Base-by-base conservation (phyloP, 768 basidiomycete species). In the Russula vinacea region DNA sequence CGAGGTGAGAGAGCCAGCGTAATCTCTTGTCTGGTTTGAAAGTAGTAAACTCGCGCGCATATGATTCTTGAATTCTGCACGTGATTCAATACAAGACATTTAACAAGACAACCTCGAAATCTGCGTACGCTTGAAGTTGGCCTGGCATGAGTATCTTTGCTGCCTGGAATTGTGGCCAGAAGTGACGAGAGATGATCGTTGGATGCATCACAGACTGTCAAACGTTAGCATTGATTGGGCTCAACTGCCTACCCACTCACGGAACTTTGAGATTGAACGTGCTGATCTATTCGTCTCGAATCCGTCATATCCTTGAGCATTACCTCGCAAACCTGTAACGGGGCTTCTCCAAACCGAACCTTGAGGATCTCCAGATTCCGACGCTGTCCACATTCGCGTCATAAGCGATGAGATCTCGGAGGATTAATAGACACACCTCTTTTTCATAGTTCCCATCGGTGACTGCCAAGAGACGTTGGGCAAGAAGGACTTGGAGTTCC, bases 301-400 rank as follows among this genome's bases (percentile, higher is more conserved):
- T 98, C 94, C 3, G 92, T 89, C 86, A 98, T 90, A 73, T 99
- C 97, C 71, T 87, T 91, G 72, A 98, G 78, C 97, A 99, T 98
- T 60, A 99, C 94, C 73, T 98, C 96, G 78, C 95, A 98, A 6
- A 94, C 90, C 73, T 97, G 94, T 61, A 99, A 75, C 2, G 94
- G 87, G 1, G 87, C 81, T 70, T 98, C 97, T 24, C 97, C 97
- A 70, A 99, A 99, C 3, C 97, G 88, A 60, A 95, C 83, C 78
- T 98, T 98, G 65, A 99, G 77, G 49, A 95, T 91, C 74, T 97
- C 95, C 64, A 98, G 86, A 70, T 92, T 97, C 26, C 89, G 83
- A 22, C 95, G 86, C 94, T 98, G 70, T 11, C 53, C 22, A 14
- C 16, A 65, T 33, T 33, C 29, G n/a, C 22, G 14, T 11, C 19